Conservation (phyloP, 2,329 filamentous ascomycete species). For the Colletotrichum falcatum region DNA sequence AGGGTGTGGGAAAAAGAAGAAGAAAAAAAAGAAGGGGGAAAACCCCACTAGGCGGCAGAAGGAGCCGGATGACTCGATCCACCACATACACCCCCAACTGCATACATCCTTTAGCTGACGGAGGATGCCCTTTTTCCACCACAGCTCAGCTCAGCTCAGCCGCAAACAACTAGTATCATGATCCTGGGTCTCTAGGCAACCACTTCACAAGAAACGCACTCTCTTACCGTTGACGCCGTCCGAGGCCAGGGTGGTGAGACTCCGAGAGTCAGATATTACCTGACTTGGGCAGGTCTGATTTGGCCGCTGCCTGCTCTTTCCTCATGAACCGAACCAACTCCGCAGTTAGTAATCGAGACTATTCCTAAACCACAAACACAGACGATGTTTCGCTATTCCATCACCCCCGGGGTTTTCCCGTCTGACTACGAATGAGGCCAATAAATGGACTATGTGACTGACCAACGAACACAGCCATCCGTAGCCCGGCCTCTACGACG, state of each 20-base stretch:
- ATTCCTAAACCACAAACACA: conserved; percentile 16
- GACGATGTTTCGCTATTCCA: background rate
- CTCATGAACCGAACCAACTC: conserved; percentile 22
- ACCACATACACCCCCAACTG: conserved; percentile 16
- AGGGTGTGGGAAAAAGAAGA: fast-evolving
- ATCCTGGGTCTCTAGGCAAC: conserved; percentile 35
- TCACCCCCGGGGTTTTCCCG: too few relatives aligned
- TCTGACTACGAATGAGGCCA: background rate
- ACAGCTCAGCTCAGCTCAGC: conserved; percentile 36
- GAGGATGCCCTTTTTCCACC: conserved; percentile 20
- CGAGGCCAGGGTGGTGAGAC: conserved; percentile 25
- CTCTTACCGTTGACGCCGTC: background rate
- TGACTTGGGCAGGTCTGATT: background rate
- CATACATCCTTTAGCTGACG: conserved; percentile 19
- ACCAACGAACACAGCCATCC: conserved; percentile 6
- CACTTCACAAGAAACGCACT: conserved; percentile 18
- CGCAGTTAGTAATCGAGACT: conserved; percentile 38
- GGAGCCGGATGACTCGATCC: conserved; percentile 32
- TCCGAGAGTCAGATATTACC: conserved; percentile 20
- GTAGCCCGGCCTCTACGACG: conserved; percentile 42
- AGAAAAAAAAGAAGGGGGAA: background rate
- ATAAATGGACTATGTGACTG: background rate
- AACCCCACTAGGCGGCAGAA: conserved; percentile 22
- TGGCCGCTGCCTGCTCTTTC: background rate
- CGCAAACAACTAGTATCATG: conserved; percentile 38